phyloP scores from a whole-genome alignment of 2,329 filamentous ascomycete genomes.

The Rutstroemia sp. region DNA sequence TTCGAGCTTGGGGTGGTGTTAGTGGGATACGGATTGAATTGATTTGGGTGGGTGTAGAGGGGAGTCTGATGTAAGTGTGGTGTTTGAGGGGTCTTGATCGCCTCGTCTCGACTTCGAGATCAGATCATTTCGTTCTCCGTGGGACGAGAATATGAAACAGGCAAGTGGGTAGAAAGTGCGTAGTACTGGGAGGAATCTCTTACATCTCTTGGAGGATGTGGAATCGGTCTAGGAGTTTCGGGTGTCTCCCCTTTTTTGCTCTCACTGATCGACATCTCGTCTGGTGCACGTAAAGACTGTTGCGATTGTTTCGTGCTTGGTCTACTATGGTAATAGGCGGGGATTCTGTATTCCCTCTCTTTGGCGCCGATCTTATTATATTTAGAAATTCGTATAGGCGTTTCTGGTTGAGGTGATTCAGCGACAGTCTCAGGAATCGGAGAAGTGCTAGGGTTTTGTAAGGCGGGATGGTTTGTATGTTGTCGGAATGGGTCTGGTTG shows the following conservation, averaged over 20 bases:
- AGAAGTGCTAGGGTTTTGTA: background rate
- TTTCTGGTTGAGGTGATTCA: background rate
- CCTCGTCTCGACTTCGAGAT: too few relatives aligned
- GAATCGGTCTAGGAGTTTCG: constrained; percentile 6
- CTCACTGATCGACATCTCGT: background rate
- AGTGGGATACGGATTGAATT: background rate
- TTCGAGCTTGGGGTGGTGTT: constrained; percentile 22
- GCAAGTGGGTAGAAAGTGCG: background rate
- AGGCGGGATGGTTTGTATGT: background rate
- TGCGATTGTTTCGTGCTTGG: background rate
- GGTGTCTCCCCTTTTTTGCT: background rate
- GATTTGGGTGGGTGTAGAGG: background rate
- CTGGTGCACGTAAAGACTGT: background rate
- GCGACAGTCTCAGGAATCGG: background rate
- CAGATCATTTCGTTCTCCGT: background rate
- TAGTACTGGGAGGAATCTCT: background rate
- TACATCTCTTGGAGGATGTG: constrained; percentile 7
- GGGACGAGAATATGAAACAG: background rate
- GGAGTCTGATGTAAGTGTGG: too few relatives aligned
- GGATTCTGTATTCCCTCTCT: constrained; percentile 5
- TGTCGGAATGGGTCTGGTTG: background rate
- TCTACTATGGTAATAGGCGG: background rate
- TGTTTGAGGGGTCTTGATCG: too few relatives aligned
- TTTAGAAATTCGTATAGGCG: background rate
- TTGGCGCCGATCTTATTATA: background rate